Evolutionary conservation across 139 green algal species (phyloP).

Genomic region (Picochlorum sp.): DNA sequence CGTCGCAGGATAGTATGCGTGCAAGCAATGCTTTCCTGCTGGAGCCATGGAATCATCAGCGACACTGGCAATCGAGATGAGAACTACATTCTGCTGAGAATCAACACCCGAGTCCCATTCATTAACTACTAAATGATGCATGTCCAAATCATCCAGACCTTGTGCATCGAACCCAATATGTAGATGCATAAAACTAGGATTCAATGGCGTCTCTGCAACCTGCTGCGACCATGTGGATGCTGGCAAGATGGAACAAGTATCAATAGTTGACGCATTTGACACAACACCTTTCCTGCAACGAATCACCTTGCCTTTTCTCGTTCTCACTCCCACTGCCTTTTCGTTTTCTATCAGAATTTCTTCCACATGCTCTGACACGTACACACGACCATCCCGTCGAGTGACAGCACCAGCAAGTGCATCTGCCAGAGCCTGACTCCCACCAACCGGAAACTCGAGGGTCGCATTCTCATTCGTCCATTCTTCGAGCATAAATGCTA

Average conservation of each 20-base stretch:
- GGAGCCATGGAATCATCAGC: slow-evolving; percentile 71
- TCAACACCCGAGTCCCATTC: slow-evolving; percentile 73
- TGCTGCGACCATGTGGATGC: slow-evolving; percentile 24
- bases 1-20: slow-evolving; percentile 72
- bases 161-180: slow-evolving; percentile 82
- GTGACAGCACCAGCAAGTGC: slow-evolving; percentile 65
- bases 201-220: slow-evolving; percentile 45
- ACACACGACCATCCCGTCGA: slow-evolving; percentile 71
- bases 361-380: slow-evolving; percentile 76
- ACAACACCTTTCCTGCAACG: slow-evolving; percentile 50
- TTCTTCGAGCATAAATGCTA: slow-evolving; percentile 78
- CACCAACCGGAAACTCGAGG: slow-evolving; percentile 89
- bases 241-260: slow-evolving; percentile 75
- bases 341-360: slow-evolving; percentile 61
- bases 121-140: slow-evolving; percentile 97
- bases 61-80: slow-evolving; percentile 76
- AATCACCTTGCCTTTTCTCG: not conserved
- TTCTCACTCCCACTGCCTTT: slow-evolving; percentile 43
- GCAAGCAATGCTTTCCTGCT: slow-evolving; percentile 73
- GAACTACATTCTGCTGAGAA: slow-evolving; percentile 80
- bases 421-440: slow-evolving; percentile 77
- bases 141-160: slow-evolving; percentile 59
- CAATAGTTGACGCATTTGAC: slow-evolving; percentile 77
- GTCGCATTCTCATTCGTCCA: slow-evolving; percentile 66
- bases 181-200: slow-evolving; percentile 93